Conservation (phyloP, 352 stramenopile genomes). For the Phytophthora litchii region DNA sequence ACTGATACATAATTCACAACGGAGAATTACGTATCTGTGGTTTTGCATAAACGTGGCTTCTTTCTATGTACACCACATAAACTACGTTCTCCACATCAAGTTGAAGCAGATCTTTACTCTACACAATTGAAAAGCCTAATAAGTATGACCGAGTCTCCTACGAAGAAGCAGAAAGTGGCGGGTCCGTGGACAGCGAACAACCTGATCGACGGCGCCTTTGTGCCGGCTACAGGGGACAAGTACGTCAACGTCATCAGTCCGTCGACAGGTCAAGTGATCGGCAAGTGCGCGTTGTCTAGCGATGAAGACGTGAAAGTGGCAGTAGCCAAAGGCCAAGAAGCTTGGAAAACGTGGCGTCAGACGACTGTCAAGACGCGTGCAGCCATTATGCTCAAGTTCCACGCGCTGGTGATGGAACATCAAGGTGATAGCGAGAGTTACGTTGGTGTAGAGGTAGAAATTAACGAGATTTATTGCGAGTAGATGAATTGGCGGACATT, state of each 20-base stretch:
- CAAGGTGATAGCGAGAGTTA: conserved; percentile 41
- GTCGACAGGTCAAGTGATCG: conserved; percentile 72
- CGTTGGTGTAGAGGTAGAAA: neutral
- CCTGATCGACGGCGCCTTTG: conserved; percentile 70
- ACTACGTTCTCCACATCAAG: too few species aligned
- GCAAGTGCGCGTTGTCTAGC: conserved; percentile 81
- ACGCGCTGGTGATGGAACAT: conserved; percentile 91
- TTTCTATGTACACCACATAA: too few species aligned
- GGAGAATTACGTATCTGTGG: too few species aligned
- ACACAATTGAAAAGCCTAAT: too few species aligned
- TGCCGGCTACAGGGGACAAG: conserved; percentile 40
- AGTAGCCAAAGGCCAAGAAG: conserved; percentile 73
- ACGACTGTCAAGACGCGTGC: conserved; percentile 95
- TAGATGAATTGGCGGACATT: conserved; percentile 91
- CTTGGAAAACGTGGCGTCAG: conserved; percentile 91
- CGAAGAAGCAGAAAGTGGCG: conserved; percentile 27
- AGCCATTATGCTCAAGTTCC: conserved; percentile 96
- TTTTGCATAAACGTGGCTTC: too few species aligned
- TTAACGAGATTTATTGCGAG: neutral
- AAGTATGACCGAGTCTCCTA: conserved; percentile 15
- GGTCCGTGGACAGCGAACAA: conserved; percentile 51
- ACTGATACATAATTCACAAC: too few species aligned
- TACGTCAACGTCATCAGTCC: conserved; percentile 77
- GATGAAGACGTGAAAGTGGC: conserved; percentile 86
- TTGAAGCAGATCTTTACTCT: too few species aligned